These are phyloP conservation scores for Gillenia trifoliata DNA, from an alignment of 306 rosid species.

Conservation along the genomic window DNA sequence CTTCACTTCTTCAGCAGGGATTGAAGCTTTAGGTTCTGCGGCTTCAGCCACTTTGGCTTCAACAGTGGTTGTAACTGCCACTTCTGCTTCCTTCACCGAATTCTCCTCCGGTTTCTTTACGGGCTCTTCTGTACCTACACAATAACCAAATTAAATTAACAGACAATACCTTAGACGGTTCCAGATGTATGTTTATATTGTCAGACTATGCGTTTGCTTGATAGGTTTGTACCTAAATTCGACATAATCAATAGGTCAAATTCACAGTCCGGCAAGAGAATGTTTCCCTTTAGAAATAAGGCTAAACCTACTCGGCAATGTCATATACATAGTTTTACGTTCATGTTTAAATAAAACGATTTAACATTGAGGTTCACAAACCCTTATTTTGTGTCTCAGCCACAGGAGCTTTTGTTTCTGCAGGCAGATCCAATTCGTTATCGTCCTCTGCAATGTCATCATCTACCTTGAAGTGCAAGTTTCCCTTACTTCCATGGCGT, in stretches of 20 bases:
- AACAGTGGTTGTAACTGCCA: neutral
- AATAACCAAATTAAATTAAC: neutral
- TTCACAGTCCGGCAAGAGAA: neutral
- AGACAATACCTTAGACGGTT: neutral
- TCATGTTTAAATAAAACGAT: neutral
- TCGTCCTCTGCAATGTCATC: neutral
- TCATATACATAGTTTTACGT: neutral
- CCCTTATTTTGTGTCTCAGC: neutral
- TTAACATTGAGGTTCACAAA: neutral
- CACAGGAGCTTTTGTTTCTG: neutral
- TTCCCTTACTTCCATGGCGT: constrained; percentile 20
- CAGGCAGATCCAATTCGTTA: neutral
- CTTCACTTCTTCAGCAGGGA: constrained; percentile 26
- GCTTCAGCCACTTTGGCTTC: constrained; percentile 16
- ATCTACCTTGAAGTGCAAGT: neutral
- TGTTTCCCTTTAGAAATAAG: neutral
- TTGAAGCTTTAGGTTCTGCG: constrained; percentile 3
- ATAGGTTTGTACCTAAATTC: neutral
- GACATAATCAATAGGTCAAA: neutral
- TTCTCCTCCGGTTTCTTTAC: constrained; percentile 18
- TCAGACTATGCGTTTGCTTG: neutral
- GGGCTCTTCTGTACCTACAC: constrained; percentile 21
- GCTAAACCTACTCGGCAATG: neutral
- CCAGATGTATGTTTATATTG: neutral
- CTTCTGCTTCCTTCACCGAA: constrained; percentile 19